phyloP scores from a whole-genome alignment of 495 filamentous ascomycete species.

The Neurospora sp. region DNA sequence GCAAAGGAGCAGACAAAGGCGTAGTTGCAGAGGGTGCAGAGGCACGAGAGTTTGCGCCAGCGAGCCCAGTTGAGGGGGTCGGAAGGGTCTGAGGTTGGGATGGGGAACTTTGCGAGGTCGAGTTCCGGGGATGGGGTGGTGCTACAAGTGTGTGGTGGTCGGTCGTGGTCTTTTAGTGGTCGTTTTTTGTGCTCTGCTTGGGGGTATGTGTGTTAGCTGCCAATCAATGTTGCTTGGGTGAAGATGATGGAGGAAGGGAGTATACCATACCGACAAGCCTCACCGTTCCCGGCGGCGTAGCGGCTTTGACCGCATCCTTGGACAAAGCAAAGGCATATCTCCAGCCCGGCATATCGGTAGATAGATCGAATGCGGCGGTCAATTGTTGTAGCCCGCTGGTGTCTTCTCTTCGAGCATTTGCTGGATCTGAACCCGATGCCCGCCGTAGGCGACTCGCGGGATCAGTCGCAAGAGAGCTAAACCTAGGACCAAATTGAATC shows the following conservation, averaged over 20 bases:
- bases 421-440: not conserved
- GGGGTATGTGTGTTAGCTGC: constrained; percentile 11
- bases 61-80: constrained; percentile 24
- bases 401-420: not conserved
- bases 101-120: constrained; percentile 10
- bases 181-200: constrained; percentile 6
- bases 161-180: not conserved
- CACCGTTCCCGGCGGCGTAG: constrained; percentile 23
- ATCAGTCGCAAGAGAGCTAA: not conserved
- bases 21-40: constrained; percentile 14
- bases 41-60: constrained; percentile 18
- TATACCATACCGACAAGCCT: constrained; percentile 14
- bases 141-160: not conserved
- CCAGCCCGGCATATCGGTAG: constrained; percentile 17
- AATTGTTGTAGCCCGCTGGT: not conserved
- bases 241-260: too few species aligned
- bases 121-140: not conserved
- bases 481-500: not conserved
- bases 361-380: not conserved
- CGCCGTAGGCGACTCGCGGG: not conserved
- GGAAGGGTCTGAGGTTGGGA: constrained; percentile 16
- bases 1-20: constrained; percentile 21
- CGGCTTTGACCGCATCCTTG: constrained; percentile 13
- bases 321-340: constrained; percentile 20
- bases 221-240: not conserved